phyloP scores from a whole-genome alignment of 148 eudicot genomes.

The Cornus florida region DNA sequence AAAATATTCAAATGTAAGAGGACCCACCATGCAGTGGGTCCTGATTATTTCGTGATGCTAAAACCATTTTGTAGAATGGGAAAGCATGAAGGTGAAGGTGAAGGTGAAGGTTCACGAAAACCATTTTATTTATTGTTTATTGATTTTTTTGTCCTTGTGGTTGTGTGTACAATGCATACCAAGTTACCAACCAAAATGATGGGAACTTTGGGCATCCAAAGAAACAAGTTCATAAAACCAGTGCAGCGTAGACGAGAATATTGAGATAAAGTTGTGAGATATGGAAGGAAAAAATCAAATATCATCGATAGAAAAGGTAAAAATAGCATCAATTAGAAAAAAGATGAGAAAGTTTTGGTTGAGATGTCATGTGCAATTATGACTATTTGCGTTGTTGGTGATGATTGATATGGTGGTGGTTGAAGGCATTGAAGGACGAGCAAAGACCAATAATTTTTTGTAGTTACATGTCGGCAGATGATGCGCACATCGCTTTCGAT shows the following conservation, averaged over 20 bases:
- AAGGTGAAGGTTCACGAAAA: background rate
- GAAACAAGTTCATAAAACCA: no score
- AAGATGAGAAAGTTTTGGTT: slow-evolving; percentile 43
- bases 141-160: no score
- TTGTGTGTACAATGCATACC: no score
- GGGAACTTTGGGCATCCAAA: no score
- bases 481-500: background rate
- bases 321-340: no score
- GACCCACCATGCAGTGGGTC: background rate
- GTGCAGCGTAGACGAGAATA: no score
- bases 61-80: background rate
- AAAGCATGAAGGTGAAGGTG: background rate
- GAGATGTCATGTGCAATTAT: slow-evolving; percentile 14
- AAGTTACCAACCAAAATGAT: no score
- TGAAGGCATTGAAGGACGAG: background rate
- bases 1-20: background rate
- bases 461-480: background rate
- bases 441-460: background rate
- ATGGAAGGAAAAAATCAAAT: background rate
- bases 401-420: background rate
- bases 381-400: background rate
- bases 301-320: background rate
- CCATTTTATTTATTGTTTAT: no score
- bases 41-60: background rate
- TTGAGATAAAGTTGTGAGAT: no score